phyloP scores from a whole-genome alignment of 1,284 basidiomycete species.

The Malassezia yamatoensis region DNA sequence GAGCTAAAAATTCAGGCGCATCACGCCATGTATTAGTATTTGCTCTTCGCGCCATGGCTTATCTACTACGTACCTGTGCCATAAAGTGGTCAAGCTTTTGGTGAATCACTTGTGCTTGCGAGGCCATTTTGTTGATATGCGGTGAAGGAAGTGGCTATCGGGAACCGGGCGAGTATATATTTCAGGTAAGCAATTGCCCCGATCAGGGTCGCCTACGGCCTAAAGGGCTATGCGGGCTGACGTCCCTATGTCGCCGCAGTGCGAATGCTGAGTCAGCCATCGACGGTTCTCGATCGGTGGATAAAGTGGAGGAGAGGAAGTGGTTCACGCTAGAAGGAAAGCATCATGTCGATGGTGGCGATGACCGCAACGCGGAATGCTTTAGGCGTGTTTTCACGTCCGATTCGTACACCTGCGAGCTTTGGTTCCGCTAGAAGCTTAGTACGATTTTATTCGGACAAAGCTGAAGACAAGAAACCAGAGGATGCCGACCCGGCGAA shows the following conservation, averaged over 20 bases:
- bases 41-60: neutral
- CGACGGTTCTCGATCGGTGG: conserved; percentile 1
- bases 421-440: neutral
- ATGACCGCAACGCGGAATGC: neutral
- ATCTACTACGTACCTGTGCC: conserved; percentile 34
- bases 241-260: neutral
- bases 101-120: conserved; percentile 28
- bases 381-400: conserved; percentile 12
- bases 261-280: neutral
- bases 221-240: no score
- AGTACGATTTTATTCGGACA: conserved; percentile 11
- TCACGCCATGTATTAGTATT: conserved; percentile 6
- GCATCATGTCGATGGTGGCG: neutral
- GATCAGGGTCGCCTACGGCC: neutral
- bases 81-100: conserved; percentile 46
- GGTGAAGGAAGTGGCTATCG: neutral
- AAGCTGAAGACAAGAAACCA: conserved; percentile 23
- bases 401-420: neutral
- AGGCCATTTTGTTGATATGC: conserved; percentile 14
- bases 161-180: conserved; percentile 1
- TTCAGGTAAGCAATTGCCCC: neutral
- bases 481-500: conserved; percentile 20
- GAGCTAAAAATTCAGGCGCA: conserved; percentile 55
- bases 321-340: no score
- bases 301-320: neutral